A percentile compares a stretch with the other conserved stretches of the same genome.
These are phyloP conservation scores for Ophiostoma australiae DNA, from an alignment of 2,329 filamentous ascomycete species.

Conservation along the genomic window DNA sequence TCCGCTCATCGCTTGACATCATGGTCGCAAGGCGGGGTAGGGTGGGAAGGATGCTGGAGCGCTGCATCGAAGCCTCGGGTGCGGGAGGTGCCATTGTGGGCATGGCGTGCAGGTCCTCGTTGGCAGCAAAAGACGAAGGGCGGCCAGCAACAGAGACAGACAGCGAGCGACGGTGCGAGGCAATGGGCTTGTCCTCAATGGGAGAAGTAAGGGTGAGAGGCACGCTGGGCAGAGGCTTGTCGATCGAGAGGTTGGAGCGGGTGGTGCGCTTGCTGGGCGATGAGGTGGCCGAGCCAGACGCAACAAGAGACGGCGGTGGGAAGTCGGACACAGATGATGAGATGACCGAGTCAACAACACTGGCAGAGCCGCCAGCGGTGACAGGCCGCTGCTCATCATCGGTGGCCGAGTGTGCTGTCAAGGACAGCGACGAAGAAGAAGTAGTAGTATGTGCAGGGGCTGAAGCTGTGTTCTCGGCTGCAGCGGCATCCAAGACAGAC, in stretches of 20 bases:
- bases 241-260: slow-evolving; percentile 45
- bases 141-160: slow-evolving; percentile 37
- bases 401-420: slow-evolving; percentile 33
- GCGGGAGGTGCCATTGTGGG: slow-evolving; percentile 13
- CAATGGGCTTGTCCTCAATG: slow-evolving; percentile 30
- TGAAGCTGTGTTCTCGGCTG: slow-evolving; percentile 35
- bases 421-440: slow-evolving; percentile 30
- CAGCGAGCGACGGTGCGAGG: slow-evolving; percentile 32
- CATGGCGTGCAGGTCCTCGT: slow-evolving; percentile 35
- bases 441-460: slow-evolving; percentile 26
- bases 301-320: slow-evolving; percentile 5
- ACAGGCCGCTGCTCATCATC: slow-evolving; percentile 21
- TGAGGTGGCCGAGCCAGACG: slow-evolving; percentile 17
- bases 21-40: slow-evolving; percentile 55
- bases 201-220: slow-evolving; percentile 46
- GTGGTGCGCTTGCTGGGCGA: slow-evolving; percentile 28
- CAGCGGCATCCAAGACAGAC: slow-evolving; percentile 46
- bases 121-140: slow-evolving; percentile 38
- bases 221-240: slow-evolving; percentile 65
- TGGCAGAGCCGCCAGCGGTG: slow-evolving; percentile 33
- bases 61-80: neutral
- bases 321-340: slow-evolving; percentile 34
- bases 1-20: slow-evolving; percentile 46
- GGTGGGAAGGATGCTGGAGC: slow-evolving; percentile 41
- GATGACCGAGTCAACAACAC: slow-evolving; percentile 31